Percentiles rank a stretch among this genome's conserved stretches.
Evolutionary conservation across 2,329 filamentous ascomycete genomes (phyloP).

Genomic region (Pseudocercospora fijiensis): DNA sequence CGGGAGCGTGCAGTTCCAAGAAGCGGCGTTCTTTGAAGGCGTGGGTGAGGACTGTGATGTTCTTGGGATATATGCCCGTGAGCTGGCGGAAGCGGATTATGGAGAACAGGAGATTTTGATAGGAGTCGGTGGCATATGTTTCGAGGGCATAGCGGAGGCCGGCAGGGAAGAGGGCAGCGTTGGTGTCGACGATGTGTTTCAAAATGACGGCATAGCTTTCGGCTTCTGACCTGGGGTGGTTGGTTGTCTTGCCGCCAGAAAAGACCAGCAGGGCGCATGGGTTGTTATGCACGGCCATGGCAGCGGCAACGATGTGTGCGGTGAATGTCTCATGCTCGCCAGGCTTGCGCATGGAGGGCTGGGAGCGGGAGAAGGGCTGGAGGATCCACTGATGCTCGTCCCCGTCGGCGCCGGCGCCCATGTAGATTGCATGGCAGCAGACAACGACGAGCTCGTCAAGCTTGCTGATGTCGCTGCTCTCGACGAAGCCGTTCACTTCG

Average conservation of each 20-base stretch:
- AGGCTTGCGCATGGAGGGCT: conserved; percentile 43
- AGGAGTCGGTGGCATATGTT: conserved; percentile 70
- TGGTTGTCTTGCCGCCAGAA: conserved; percentile 61
- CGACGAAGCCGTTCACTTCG: conserved; percentile 22
- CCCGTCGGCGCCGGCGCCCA: conserved; percentile 43
- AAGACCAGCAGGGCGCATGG: conserved; percentile 60
- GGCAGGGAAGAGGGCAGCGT: conserved; percentile 22
- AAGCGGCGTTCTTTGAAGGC: conserved; percentile 50
- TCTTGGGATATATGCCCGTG: conserved; percentile 43
- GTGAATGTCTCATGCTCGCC: conserved; percentile 78
- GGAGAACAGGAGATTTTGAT: conserved; percentile 79
- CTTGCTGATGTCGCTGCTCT: conserved; percentile 23
- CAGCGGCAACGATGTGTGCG: conserved; percentile 68
- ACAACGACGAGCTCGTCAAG: conserved; percentile 66
- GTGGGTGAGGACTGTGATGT: conserved; percentile 48
- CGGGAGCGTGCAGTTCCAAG: conserved; percentile 41
- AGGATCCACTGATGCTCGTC: conserved; percentile 60
- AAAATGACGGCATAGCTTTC: conserved; percentile 29
- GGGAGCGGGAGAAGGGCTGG: conserved; percentile 65
- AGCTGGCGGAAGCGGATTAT: conserved; percentile 56
- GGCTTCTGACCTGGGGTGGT: conserved; percentile 30
- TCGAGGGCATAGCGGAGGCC: conserved; percentile 25
- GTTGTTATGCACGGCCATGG: conserved; percentile 52
- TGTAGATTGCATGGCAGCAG: conserved; percentile 81
- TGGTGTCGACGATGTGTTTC: conserved; percentile 24